A percentile compares a stretch with the other conserved stretches of the same genome.
These are phyloP conservation scores for Diddensiella santjacobensis DNA, from an alignment of 805 yeast genomes.

Conservation along the genomic window DNA sequence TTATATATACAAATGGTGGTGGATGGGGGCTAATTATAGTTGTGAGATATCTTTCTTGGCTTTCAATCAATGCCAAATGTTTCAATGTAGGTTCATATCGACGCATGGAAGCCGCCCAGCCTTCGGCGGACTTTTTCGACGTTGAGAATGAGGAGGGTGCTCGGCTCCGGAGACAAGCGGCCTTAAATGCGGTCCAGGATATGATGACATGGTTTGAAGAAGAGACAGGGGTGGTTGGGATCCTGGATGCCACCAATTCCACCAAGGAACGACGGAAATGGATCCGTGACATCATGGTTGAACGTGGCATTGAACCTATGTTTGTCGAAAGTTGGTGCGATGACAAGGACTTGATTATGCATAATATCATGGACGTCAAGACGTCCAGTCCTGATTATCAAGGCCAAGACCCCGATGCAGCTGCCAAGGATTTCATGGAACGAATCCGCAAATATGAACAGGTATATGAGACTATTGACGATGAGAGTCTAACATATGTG, in stretches of 20 bases:
- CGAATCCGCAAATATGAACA: slow-evolving; percentile 73
- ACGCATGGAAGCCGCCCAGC: slow-evolving; percentile 56
- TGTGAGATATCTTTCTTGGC: slow-evolving; percentile 89
- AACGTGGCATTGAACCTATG: slow-evolving; percentile 75
- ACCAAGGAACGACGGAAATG: slow-evolving; percentile 66
- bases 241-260: slow-evolving; percentile 89
- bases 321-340: slow-evolving; percentile 91
- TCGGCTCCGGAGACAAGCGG: slow-evolving; percentile 63
- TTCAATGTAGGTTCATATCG: slow-evolving; percentile 89
- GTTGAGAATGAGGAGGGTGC: slow-evolving; percentile 61
- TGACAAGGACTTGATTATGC: slow-evolving; percentile 69
- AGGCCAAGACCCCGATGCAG: slow-evolving; percentile 64
- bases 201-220: slow-evolving; percentile 83
- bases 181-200: slow-evolving; percentile 65
- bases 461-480: slow-evolving; percentile 72
- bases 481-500: slow-evolving; percentile 64
- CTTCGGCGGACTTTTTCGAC: slow-evolving; percentile 77
- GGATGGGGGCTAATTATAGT: slow-evolving; percentile 32
- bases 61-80: slow-evolving; percentile 77
- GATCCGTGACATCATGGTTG: slow-evolving; percentile 43
- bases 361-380: slow-evolving; percentile 82
- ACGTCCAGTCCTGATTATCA: slow-evolving; percentile 80
- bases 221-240: slow-evolving; percentile 83
- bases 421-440: slow-evolving; percentile 64
- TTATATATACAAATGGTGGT: not conserved